A percentile compares a stretch with the other conserved stretches of the same genome.
phyloP scores from a whole-genome alignment of 2,329 filamentous ascomycete genomes.

The Verticillium dahliae region DNA sequence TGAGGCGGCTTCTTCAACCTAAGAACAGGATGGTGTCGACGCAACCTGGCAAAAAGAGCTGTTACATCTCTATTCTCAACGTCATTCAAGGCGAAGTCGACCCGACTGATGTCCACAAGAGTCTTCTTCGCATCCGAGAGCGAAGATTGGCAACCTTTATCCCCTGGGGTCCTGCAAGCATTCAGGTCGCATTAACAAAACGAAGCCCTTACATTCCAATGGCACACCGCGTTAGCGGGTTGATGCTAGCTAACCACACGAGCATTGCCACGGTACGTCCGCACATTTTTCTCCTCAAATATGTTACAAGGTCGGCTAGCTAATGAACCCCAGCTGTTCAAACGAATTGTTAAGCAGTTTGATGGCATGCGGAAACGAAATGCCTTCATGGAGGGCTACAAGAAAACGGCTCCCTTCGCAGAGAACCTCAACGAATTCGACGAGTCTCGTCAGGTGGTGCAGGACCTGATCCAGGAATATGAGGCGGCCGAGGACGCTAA shows the following conservation, averaged over 20 bases:
- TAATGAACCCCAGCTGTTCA: constrained; percentile 60
- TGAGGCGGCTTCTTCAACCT: constrained; percentile 89
- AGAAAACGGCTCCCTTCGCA: constrained; percentile 87
- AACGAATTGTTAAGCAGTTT: constrained; percentile 86
- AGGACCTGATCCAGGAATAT: constrained; percentile 88
- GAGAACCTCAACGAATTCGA: constrained; percentile 94
- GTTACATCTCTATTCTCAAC: constrained; percentile 97
- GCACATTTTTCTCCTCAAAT: not conserved
- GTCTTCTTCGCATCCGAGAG: constrained; percentile 89
- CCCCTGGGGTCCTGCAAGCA: constrained; percentile 95
- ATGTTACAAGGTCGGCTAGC: not conserved
- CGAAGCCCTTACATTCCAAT: constrained; percentile 94
- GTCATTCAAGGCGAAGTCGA: constrained; percentile 99
- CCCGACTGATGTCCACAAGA: constrained; percentile 97
- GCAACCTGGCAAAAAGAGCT: constrained; percentile 90
- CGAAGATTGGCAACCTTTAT: constrained; percentile 92
- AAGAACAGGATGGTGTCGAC: constrained; percentile 99
- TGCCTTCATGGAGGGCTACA: constrained; percentile 93
- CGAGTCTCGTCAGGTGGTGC: constrained; percentile 84
- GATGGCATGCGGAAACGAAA: constrained; percentile 93
- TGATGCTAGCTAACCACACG: constrained; percentile 98
- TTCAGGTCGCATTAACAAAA: constrained; percentile 94
- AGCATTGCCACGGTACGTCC: constrained; percentile 76
- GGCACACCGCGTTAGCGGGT: constrained; percentile 86
- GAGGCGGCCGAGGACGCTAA: constrained; percentile 88